phyloP scores from a whole-genome alignment of 139 green algal genomes.

The Coelastrella sp. region DNA sequence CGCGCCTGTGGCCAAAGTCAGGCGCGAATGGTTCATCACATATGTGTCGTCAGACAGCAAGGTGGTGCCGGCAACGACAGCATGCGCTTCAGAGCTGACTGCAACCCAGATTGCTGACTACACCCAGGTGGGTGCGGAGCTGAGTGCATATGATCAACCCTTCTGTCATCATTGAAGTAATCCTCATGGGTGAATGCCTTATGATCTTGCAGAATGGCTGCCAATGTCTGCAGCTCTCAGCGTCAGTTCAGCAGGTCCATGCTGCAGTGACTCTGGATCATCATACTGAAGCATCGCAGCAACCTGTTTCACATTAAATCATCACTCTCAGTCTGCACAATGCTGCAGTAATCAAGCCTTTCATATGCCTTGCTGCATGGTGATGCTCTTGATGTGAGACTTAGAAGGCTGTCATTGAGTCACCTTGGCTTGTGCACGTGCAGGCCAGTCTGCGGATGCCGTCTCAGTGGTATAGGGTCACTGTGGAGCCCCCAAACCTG shows the following conservation, averaged over 20 bases:
- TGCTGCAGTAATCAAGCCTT: not conserved
- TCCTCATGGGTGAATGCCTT: not conserved
- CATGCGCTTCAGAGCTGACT: not conserved
- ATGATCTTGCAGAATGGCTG: not conserved
- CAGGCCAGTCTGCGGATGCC: conserved; percentile 20
- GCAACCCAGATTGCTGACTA: not conserved
- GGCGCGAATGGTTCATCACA: conserved; percentile 14
- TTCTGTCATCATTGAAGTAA: not conserved
- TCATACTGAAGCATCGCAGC: no score
- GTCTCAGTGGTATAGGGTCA: conserved; percentile 11
- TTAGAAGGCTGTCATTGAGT: not conserved
- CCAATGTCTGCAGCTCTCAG: no score
- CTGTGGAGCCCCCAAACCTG: not conserved
- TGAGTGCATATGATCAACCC: not conserved
- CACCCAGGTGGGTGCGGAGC: conserved; percentile 8
- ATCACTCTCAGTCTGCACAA: no score
- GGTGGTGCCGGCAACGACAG: not conserved
- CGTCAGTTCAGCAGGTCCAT: no score
- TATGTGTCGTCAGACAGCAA: not conserved
- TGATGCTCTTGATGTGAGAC: not conserved
- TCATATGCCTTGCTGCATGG: not conserved
- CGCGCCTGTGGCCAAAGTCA: not conserved
- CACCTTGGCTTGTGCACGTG: not conserved
- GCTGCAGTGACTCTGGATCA: no score
- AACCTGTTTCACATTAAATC: no score